Percentiles rank a stretch among this genome's conserved stretches.
phyloP scores from a whole-genome alignment of 2,329 filamentous ascomycete genomes.

The Fusarium anthophilum region DNA sequence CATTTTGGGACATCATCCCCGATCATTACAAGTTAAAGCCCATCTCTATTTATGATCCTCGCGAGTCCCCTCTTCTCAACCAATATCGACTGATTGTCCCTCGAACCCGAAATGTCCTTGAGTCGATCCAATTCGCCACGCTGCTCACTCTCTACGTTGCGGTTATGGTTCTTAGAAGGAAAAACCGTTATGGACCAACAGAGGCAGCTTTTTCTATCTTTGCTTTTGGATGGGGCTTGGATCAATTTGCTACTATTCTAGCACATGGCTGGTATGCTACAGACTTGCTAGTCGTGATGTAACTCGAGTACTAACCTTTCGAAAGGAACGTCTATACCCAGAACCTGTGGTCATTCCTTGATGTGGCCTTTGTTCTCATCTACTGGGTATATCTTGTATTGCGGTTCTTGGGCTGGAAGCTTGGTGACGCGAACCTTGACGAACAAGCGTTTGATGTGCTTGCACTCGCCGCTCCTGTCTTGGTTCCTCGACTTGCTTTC shows the following conservation, averaged over 20 bases:
- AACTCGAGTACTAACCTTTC: not conserved
- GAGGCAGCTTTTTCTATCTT: conserved; percentile 79
- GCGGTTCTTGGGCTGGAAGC: conserved; percentile 70
- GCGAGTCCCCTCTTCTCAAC: conserved; percentile 79
- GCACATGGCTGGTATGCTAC: conserved; percentile 71
- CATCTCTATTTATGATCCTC: conserved; percentile 82
- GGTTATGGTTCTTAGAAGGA: conserved; percentile 75
- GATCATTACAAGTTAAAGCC: conserved; percentile 87
- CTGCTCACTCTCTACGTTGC: conserved; percentile 74
- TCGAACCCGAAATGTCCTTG: conserved; percentile 77
- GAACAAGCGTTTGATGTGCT: conserved; percentile 81
- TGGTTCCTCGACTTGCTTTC: conserved; percentile 83
- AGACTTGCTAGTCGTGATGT: not conserved
- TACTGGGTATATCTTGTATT: conserved; percentile 75
- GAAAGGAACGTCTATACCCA: conserved; percentile 82
- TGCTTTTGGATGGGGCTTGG: conserved; percentile 79
- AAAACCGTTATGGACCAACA: conserved; percentile 62
- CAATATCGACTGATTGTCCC: conserved; percentile 88
- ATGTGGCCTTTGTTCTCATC: conserved; percentile 79
- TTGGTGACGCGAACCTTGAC: conserved; percentile 57
- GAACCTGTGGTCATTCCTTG: conserved; percentile 88
- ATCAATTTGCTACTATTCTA: conserved; percentile 79
- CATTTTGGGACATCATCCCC: conserved; percentile 84
- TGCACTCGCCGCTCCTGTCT: conserved; percentile 80
- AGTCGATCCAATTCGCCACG: conserved; percentile 77